Evolutionary conservation across 805 yeast species (phyloP).

Genomic region (Teunomyces cretensis): DNA sequence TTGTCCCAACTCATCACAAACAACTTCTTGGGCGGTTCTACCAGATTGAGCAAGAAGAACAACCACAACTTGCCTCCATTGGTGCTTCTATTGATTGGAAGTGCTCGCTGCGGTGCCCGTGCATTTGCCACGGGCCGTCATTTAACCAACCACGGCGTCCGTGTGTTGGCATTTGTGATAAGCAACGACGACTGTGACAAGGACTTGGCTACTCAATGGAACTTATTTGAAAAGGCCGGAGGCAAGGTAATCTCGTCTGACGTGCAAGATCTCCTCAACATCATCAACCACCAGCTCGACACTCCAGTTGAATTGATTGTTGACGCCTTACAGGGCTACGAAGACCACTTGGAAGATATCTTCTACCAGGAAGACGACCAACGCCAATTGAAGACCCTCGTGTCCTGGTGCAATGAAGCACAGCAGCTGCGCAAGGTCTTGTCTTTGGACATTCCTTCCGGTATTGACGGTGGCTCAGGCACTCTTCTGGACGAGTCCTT

Average conservation of each 20-base stretch:
- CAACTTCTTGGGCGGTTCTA: conserved; percentile 63
- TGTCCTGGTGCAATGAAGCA: conserved; percentile 65
- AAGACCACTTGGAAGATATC: conserved; percentile 63
- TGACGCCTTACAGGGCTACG: conserved; percentile 86
- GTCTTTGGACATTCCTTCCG: conserved; percentile 81
- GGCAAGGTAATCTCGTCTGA: conserved; percentile 56
- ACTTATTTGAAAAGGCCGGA: conserved; percentile 58
- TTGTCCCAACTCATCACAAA: conserved; percentile 58
- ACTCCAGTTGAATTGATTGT: conserved; percentile 77
- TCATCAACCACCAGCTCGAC: conserved; percentile 47
- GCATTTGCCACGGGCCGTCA: conserved; percentile 81
- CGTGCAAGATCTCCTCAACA: conserved; percentile 34
- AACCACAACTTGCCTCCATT: conserved; percentile 82
- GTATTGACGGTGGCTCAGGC: conserved; percentile 83
- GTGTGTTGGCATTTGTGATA: conserved; percentile 56
- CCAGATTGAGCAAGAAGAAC: conserved; percentile 53
- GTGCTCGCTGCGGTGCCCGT: conserved; percentile 69
- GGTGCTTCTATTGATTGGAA: conserved; percentile 70
- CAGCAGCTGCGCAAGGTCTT: conserved; percentile 44
- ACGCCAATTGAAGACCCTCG: conserved; percentile 41
- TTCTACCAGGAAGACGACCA: conserved; percentile 38
- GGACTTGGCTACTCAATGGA: conserved; percentile 50
- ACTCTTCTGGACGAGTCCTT: conserved; percentile 29
- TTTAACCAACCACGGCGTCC: conserved; percentile 67
- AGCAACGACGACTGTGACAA: conserved; percentile 39